A percentile compares a stretch with the other conserved stretches of the same genome.
Evolutionary conservation across 2,329 filamentous ascomycete genomes (phyloP).

Genomic region (Pseudocercospora crystallina): DNA sequence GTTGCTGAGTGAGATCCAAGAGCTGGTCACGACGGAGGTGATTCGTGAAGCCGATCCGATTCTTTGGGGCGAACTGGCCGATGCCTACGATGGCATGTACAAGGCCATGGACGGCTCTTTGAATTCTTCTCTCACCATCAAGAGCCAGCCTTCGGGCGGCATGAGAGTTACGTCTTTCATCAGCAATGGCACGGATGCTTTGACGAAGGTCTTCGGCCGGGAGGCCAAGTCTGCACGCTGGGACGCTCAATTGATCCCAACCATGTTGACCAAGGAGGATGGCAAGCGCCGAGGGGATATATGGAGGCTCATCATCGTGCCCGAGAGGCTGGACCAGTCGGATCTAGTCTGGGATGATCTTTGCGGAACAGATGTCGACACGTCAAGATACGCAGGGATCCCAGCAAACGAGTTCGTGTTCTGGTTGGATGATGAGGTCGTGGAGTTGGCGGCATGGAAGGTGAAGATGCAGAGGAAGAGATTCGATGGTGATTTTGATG

Average conservation of each 20-base stretch:
- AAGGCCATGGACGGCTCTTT: constrained; percentile 14
- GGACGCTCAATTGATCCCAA: constrained; percentile 30
- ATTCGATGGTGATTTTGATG: no score
- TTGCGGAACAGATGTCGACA: constrained; percentile 29
- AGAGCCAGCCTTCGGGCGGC: constrained; percentile 19
- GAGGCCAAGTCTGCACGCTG: constrained; percentile 4
- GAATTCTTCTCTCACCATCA: constrained; percentile 26
- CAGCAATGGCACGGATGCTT: constrained; percentile 29
- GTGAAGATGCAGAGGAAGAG: no score
- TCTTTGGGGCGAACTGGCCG: constrained; percentile 21
- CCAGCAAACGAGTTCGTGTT: constrained; percentile 33
- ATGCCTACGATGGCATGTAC: constrained; percentile 22
- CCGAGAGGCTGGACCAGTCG: constrained; percentile 9
- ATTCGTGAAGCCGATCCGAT: constrained; percentile 37
- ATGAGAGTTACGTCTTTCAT: constrained; percentile 25
- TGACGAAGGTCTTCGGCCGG: constrained; percentile 7
- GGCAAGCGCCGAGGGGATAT: constrained; percentile 27
- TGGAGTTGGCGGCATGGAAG: constrained; percentile 32
- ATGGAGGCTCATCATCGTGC: constrained; percentile 25
- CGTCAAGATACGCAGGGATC: constrained; percentile 23
- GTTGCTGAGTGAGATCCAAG: constrained; percentile 21
- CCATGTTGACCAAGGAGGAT: constrained; percentile 30
- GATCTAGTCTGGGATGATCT: constrained; percentile 22
- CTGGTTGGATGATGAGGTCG: constrained; percentile 18
- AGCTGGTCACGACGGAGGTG: constrained; percentile 30